Evolutionary conservation across 2,329 filamentous ascomycete genomes (phyloP), one percentile per base, ranked within the genome.

Genomic region (Stagonosporopsis rhizophila): DNA sequence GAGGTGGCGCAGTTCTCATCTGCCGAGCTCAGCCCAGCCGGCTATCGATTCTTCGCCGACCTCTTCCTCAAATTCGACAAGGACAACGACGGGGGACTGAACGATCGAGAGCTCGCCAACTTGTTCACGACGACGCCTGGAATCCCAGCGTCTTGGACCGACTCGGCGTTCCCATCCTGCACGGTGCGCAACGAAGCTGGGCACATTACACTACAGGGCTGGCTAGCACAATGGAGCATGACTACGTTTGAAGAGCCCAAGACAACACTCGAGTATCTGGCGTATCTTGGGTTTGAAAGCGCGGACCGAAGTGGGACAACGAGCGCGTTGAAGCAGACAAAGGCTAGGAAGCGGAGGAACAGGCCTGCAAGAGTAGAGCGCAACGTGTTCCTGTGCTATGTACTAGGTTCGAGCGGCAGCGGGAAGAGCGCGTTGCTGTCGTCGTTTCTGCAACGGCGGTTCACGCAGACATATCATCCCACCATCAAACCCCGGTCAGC

Each of bases 151-250:
- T 94, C 91, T 0, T 99, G 95, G 95, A 81, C 87, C 0, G 93
- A 97, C 61, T 89, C 89, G 1, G 90, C 87, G 0, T 99, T 99
- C 70, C 95, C 95, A 1, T 92, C 90, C 0, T 96, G 92, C 22
- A 97, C 95, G 0, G 94, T 98, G 17, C 89, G 92, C 38, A 98
- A 97, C 71, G 95, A 99, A 77, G 92, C 91, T 8, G 95, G 95
- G 0, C 87, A 98, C 73, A 93, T 99, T 59, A 99, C 95, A 1
- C 82, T 99, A 4, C 95, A 99, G 75, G 95, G 95, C 2, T 99
- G 95, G 95, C 85, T 99, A 34, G 95, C 95, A 4, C 95, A 99
- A 70, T 99, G 95, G 95, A 97, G 93, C 74, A 99, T 99, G 95
- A 99, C 95, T 0, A 99, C 95, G 0, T 99, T 98, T 69, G 87